These are phyloP conservation scores for Colletotrichum lupini DNA, from an alignment of 2,329 filamentous ascomycete species.

Conservation along the genomic window DNA sequence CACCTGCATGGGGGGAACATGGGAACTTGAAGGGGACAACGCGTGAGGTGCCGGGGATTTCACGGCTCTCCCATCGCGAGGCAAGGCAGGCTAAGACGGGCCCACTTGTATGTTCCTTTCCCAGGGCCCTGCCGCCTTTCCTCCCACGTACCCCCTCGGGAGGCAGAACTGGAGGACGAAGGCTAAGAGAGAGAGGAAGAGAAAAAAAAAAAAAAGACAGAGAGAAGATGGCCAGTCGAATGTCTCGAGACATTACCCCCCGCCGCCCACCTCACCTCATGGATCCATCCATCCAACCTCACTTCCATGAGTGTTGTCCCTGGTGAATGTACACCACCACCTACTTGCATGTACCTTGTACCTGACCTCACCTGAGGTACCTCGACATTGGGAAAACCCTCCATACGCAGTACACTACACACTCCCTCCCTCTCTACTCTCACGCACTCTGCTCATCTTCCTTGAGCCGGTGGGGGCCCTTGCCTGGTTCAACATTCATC, in stretches of 20 bases:
- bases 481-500: constrained; percentile 38
- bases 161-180: not conserved
- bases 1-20: constrained; percentile 33
- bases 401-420: constrained; percentile 2
- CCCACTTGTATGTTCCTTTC: constrained; percentile 18
- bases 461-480: constrained; percentile 34
- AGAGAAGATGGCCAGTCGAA: constrained; percentile 25
- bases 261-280: not conserved
- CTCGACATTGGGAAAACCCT: constrained; percentile 2
- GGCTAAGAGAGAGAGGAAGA: not conserved
- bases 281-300: not conserved
- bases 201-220: not conserved
- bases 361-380: constrained; percentile 11
- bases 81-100: not conserved
- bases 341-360: not conserved
- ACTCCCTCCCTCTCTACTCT: constrained; percentile 1
- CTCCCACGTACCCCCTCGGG: not conserved
- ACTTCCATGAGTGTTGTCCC: not conserved
- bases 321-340: not conserved
- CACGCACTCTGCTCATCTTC: constrained; percentile 29
- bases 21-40: constrained; percentile 5
- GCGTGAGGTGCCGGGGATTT: constrained; percentile 7
- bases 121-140: constrained; percentile 6
- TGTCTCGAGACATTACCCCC: constrained; percentile 23
- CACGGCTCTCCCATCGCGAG: constrained; percentile 4